A percentile compares a stretch with the other conserved stretches of the same genome.
These are phyloP conservation scores for Leccinum incarnatum DNA, from an alignment of 768 basidiomycete species.

Conservation along the genomic window DNA sequence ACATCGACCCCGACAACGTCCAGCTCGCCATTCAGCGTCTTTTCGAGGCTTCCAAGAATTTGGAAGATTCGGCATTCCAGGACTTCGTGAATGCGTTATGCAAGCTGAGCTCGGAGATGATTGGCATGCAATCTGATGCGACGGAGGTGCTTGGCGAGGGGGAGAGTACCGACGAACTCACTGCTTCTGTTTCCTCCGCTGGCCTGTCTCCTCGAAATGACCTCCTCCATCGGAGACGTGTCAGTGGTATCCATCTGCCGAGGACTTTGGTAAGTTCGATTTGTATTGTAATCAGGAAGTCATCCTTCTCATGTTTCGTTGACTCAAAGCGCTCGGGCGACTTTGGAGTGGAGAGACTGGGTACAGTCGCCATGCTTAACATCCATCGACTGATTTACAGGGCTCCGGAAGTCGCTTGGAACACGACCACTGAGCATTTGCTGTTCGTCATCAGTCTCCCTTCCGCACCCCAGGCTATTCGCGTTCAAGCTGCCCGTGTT, in stretches of 20 bases:
- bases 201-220: conserved; percentile 41
- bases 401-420: conserved; percentile 84
- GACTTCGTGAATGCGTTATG: conserved; percentile 78
- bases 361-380: conserved; percentile 76
- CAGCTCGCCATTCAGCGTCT: conserved; percentile 73
- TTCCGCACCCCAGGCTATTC: conserved; percentile 70
- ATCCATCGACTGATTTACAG: conserved; percentile 84
- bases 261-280: conserved; percentile 61
- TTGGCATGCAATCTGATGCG: conserved; percentile 72
- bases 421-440: conserved; percentile 75
- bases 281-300: neutral
- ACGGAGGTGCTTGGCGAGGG: conserved; percentile 25
- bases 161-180: conserved; percentile 34
- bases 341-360: conserved; percentile 88
- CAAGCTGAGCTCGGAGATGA: conserved; percentile 87
- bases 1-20: conserved; percentile 74
- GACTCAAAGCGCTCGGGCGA: conserved; percentile 76
- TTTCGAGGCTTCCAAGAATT: conserved; percentile 80
- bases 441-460: conserved; percentile 70
- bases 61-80: conserved; percentile 81
- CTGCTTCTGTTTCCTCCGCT: conserved; percentile 31
- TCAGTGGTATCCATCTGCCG: conserved; percentile 87
- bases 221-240: conserved; percentile 59
- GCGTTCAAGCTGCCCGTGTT: conserved; percentile 84
- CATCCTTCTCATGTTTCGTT: conserved; percentile 1